phyloP scores from a whole-genome alignment of 768 basidiomycete genomes.

The Pisolithus marmoratus region DNA sequence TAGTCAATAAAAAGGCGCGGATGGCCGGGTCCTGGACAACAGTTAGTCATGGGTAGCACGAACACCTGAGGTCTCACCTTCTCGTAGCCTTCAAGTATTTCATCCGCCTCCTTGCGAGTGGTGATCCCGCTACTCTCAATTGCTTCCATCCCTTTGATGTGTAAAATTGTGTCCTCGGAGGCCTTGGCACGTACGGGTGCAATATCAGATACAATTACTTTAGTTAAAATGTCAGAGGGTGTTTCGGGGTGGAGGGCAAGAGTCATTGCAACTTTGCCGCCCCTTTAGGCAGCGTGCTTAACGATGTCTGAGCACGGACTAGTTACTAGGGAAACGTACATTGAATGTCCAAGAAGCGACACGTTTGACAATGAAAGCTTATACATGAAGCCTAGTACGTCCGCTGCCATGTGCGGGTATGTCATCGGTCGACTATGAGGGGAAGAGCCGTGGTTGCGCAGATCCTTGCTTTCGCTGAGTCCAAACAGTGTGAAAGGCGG shows the following conservation, averaged over 20 bases:
- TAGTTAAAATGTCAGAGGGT: slow-evolving; percentile 37
- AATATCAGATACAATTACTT: slow-evolving; percentile 78
- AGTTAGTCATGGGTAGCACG: slow-evolving; percentile 2
- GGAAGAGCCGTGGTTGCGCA: slow-evolving; percentile 86
- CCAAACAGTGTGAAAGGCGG: neutral
- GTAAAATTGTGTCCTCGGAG: slow-evolving; percentile 59
- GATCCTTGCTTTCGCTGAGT: slow-evolving; percentile 45
- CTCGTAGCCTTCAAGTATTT: slow-evolving; percentile 57
- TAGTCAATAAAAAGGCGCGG: slow-evolving; percentile 84
- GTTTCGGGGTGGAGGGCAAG: slow-evolving; percentile 47
- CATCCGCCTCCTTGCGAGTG: slow-evolving; percentile 65
- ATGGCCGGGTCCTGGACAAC: slow-evolving; percentile 58
- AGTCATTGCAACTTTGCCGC: slow-evolving; percentile 79
- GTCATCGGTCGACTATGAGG: slow-evolving; percentile 71
- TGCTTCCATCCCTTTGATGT: slow-evolving; percentile 68
- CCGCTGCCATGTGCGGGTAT: slow-evolving; percentile 74
- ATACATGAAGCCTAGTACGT: slow-evolving; percentile 64
- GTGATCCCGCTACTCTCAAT: slow-evolving; percentile 56
- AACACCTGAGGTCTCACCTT: slow-evolving; percentile 36
- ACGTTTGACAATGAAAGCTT: slow-evolving; percentile 51
- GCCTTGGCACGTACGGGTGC: slow-evolving; percentile 56
- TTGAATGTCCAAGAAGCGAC: slow-evolving; percentile 83
- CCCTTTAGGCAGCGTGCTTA: slow-evolving; percentile 43
- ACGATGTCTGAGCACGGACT: neutral
- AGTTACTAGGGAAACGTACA: slow-evolving; percentile 44